Conservation (phyloP, 345 rosid genomes). For the Gossypium turneri region DNA sequence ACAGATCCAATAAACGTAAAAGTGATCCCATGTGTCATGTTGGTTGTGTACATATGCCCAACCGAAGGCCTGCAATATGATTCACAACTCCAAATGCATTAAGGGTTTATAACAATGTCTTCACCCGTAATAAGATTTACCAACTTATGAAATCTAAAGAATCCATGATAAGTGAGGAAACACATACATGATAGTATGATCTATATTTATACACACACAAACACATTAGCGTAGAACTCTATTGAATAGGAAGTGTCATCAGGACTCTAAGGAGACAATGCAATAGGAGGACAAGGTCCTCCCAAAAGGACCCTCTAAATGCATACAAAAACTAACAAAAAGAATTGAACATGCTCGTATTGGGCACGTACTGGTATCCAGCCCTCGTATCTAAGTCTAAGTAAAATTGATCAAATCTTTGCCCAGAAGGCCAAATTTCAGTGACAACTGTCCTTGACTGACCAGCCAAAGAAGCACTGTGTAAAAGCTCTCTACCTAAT, state of each 20-base stretch:
- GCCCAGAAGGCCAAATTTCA: neutral
- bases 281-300: neutral
- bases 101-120: neutral
- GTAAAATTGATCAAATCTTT: neutral
- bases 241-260: neutral
- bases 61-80: constrained; percentile 68
- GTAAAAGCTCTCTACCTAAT: neutral
- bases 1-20: constrained; percentile 86
- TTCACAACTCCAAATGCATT: neutral
- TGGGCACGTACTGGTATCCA: neutral
- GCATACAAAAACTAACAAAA: too few species aligned
- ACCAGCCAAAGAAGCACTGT: constrained; percentile 1
- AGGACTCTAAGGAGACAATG: neutral
- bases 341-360: neutral
- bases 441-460: neutral
- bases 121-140: neutral
- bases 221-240: neutral
- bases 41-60: constrained; percentile 83
- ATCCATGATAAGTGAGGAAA: neutral
- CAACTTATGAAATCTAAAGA: neutral
- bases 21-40: constrained; percentile 88
- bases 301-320: neutral
- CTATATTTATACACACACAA: neutral
- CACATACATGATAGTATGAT: neutral
- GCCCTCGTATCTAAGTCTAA: neutral